A percentile compares a stretch with the other conserved stretches of the same genome.
These are phyloP conservation scores for Castanopsis chinensis DNA, from an alignment of 306 rosid species.

Conservation along the genomic window DNA sequence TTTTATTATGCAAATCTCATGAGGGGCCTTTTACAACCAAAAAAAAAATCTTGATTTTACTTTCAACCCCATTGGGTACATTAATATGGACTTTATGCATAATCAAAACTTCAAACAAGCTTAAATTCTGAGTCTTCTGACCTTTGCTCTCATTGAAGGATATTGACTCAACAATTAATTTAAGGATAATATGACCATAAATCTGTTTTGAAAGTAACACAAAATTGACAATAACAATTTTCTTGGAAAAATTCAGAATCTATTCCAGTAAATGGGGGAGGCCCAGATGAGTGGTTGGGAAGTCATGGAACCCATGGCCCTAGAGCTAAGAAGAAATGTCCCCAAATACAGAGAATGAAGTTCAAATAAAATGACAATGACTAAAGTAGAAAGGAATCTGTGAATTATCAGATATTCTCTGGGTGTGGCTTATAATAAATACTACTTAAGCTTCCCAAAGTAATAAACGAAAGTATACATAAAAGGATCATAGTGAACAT, in stretches of 20 bases:
- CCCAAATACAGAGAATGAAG: slow-evolving; percentile 3
- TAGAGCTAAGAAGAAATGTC: not conserved
- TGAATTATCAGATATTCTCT: not conserved
- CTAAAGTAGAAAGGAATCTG: not conserved
- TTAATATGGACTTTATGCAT: too few species aligned
- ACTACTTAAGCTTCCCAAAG: not conserved
- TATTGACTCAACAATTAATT: too few species aligned
- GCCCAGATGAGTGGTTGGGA: too few species aligned
- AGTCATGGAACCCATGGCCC: not conserved
- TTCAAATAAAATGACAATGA: not conserved
- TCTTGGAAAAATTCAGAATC: not conserved
- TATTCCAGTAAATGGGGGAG: not conserved
- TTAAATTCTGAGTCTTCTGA: too few species aligned
- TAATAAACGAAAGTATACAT: not conserved
- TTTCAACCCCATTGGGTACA: too few species aligned
- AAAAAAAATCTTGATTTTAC: too few species aligned
- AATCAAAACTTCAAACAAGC: too few species aligned
- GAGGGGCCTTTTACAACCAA: too few species aligned
- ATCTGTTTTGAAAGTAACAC: not conserved
- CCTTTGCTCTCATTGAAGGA: too few species aligned
- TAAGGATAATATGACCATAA: too few species aligned
- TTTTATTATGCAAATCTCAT: too few species aligned
- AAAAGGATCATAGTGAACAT: not conserved
- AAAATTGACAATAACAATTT: too few species aligned
- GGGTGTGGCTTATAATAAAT: slow-evolving; percentile 1